Conservation (phyloP, 441 rosid species). For the Adansonia madagascariensis region DNA sequence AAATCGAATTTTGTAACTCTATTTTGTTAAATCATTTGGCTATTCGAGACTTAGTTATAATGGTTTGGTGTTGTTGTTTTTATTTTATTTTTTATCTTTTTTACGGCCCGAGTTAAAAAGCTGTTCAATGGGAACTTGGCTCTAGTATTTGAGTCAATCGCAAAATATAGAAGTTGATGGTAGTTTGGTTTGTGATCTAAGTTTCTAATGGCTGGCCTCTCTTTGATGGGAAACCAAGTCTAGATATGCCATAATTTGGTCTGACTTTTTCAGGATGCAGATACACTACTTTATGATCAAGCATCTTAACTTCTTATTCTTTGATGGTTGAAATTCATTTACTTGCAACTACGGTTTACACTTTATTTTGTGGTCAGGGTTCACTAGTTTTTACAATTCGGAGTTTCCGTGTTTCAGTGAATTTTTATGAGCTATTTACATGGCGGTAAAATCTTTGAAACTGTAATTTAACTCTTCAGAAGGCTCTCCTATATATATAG, state of each 20-base stretch:
- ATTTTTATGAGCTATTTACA: background rate
- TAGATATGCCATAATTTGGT: background rate
- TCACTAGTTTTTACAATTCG: background rate
- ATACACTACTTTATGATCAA: background rate
- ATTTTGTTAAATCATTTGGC: background rate
- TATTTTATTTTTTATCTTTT: background rate
- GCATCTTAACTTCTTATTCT: background rate
- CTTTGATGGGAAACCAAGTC: background rate
- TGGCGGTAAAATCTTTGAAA: background rate
- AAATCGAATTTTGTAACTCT: background rate
- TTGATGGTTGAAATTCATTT: background rate
- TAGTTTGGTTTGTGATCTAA: slow-evolving; percentile 12
- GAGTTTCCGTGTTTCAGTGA: background rate
- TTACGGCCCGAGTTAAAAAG: background rate
- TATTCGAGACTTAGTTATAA: background rate
- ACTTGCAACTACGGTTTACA: background rate
- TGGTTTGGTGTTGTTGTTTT: background rate
- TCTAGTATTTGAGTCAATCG: background rate
- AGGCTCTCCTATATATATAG: background rate
- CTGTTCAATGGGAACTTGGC: background rate
- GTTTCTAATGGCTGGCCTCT: background rate
- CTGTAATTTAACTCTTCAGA: background rate
- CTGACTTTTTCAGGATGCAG: background rate
- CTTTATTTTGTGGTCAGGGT: background rate
- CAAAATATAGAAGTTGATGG: background rate